These are phyloP conservation scores for Breynia disticha DNA, from an alignment of 441 rosid genomes.

Conservation along the genomic window DNA sequence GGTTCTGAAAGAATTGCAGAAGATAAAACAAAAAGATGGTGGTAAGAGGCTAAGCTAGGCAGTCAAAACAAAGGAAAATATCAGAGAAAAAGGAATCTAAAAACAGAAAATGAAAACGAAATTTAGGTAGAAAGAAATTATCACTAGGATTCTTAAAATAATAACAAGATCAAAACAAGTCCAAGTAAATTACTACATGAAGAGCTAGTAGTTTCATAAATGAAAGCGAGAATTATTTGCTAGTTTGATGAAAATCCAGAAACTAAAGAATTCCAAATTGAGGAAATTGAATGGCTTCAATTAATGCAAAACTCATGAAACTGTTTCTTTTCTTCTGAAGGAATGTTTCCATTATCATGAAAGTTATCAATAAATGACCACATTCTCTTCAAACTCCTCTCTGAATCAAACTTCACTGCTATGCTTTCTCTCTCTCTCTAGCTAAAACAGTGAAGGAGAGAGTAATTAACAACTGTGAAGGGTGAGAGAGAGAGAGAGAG, in stretches of 20 bases:
- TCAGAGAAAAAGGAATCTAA: too few species aligned
- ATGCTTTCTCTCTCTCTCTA: background rate
- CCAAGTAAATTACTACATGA: conserved; percentile 14
- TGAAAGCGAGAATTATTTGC: conserved; percentile 19
- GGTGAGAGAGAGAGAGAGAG: background rate
- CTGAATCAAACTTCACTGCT: background rate
- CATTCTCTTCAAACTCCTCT: conserved; percentile 12
- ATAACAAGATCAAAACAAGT: too few species aligned
- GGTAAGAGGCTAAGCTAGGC: too few species aligned
- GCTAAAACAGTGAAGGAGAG: conserved; percentile 5
- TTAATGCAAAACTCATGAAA: conserved; percentile 17
- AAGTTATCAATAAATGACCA: conserved; percentile 12
- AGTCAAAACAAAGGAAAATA: too few species aligned
- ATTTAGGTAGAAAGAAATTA: too few species aligned
- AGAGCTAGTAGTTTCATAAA: conserved; percentile 39
- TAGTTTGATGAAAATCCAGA: conserved; percentile 20
- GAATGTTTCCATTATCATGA: conserved; percentile 11
- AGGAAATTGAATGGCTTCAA: conserved; percentile 11
- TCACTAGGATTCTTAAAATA: too few species aligned
- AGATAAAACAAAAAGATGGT: too few species aligned
- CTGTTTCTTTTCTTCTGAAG: background rate
- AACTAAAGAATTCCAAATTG: conserved; percentile 5
- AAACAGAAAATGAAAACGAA: too few species aligned
- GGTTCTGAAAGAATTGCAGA: too few species aligned
- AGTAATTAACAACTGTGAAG: too few species aligned